Conservation (phyloP, 75 land plant genomes). For the Selaginella tamariscina region DNA sequence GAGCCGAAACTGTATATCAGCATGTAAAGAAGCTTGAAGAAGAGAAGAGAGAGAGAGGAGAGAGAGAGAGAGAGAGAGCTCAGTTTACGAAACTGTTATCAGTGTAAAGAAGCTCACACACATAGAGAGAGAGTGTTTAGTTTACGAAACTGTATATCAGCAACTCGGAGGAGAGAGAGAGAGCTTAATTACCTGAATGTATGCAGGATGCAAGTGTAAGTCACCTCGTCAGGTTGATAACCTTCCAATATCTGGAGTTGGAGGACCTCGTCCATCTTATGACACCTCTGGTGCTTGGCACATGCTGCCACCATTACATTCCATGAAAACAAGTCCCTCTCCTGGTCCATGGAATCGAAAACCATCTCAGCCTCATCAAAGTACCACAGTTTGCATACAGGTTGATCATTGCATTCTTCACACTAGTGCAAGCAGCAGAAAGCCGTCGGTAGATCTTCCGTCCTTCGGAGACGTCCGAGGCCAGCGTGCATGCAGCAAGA, state of each 20-base stretch:
- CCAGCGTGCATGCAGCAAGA: neutral
- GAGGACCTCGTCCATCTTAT: neutral
- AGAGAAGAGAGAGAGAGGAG: no score
- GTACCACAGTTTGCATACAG: neutral
- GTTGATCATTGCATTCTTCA: neutral
- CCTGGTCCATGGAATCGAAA: neutral
- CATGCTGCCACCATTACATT: neutral
- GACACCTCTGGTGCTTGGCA: neutral
- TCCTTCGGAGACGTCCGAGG: neutral
- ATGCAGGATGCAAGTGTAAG: neutral
- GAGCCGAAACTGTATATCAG: no score
- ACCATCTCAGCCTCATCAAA: neutral
- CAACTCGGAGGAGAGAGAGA: no score
- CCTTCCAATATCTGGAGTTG: neutral
- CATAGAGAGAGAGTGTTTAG: no score
- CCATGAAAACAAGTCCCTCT: neutral
- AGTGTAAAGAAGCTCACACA: no score
- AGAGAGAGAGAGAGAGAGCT: no score
- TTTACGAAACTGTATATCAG: no score
- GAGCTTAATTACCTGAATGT: no score
- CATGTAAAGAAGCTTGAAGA: no score
- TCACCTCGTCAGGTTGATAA: neutral
- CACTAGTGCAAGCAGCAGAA: neutral
- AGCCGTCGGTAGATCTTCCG: neutral
- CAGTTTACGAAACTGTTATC: no score